Evolutionary conservation across 768 basidiomycete genomes (phyloP), one percentile per base, ranked within the genome.

Genomic region (Panaeolus papilionaceus): DNA sequence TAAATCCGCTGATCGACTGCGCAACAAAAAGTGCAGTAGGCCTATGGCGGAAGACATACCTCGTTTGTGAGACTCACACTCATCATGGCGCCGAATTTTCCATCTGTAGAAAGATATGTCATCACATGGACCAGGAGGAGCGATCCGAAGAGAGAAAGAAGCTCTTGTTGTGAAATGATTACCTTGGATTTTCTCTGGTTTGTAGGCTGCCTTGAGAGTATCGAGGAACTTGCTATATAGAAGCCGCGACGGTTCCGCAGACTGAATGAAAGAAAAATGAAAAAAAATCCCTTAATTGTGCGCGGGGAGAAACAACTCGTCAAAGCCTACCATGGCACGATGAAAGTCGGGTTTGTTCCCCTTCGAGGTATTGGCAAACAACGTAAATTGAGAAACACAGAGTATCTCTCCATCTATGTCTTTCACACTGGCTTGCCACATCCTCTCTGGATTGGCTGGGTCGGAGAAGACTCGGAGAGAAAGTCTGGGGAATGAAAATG

Each of bases 31-130:
- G 20, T 23, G 12, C 7, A 11, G 26, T 7, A 51, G 23, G 47
- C 4, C 28, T 58, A 58, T 58, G 54, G 33, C 3, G 47, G 47
- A 12, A 33, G 23, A 72, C 82, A 45, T 77, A 93, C 95, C 82
- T 98, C 96, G 75, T 98, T 98, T 23, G 86, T 91, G 66, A 97
- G 78, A 69, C 83, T 87, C 64, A 98, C 94, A 66, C 89, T 86
- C 96, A 98, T 98, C 96, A 97, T 97, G 4, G 95, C 96, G 38
- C 95, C 95, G 75, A 98, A 98, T 71, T 82, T 84, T n/a, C 96
- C 96, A 77, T 98, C 96, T 96, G 66, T 26, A 39, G 44, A 62
- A 63, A 38, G 4, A 33, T 33, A 58, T 2, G 33, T 58, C 26
- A 58, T 58, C 28, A 58, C 54, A 58, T 58, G 54, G 12, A 3